Evolutionary conservation across 1,284 basidiomycete species (phyloP), one percentile per base, ranked within the genome.

Genomic region (Trichosporon ovoides): DNA sequence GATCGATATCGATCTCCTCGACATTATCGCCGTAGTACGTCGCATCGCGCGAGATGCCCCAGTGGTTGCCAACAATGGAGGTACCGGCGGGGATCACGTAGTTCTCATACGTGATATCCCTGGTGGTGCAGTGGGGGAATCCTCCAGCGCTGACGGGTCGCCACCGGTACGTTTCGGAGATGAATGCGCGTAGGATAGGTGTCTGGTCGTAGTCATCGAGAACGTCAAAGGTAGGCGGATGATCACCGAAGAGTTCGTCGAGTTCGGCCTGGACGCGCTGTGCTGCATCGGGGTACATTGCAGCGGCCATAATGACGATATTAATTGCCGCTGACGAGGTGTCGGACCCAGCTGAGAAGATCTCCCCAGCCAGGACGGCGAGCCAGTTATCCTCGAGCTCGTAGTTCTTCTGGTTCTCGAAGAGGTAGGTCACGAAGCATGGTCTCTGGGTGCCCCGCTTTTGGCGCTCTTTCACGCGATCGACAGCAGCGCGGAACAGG

Each of bases 251-350:
- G 48, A 28, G 3, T 7, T 20, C 22, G 33, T 20, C n/a, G 14
- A 37, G 33, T 19, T 87, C 83, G 3, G 81, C 79, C 63, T 85
- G 85, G 0, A 87, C 84, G 33, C 71, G 74, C 2, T 61, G 68
- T 57, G 85, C 84, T 2, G 81, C 78, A 7, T 83, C 80, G 0
- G 85, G 85, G 66, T 83, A 81, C 28, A 77, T 79, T 0, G 85
- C 84, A 0, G 87, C 83, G 0, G 86, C 86, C 80, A 88, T 82
- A 22, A 83, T 78, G 31, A 79, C 74, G 38, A 82, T 77, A 33
- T 80, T 81, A 46, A 88, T 83, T 0, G 81, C 85, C 9, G 81
- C 79, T 1, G 83, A 81, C 3, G 81, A 85, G 72, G 82, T 58
- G 53, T 61, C 59, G 28, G 38, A 48, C 1, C 59, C 59, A 6